Evolutionary conservation across 352 stramenopile genomes (phyloP).

Genomic region (Blastocystis sp.): DNA sequence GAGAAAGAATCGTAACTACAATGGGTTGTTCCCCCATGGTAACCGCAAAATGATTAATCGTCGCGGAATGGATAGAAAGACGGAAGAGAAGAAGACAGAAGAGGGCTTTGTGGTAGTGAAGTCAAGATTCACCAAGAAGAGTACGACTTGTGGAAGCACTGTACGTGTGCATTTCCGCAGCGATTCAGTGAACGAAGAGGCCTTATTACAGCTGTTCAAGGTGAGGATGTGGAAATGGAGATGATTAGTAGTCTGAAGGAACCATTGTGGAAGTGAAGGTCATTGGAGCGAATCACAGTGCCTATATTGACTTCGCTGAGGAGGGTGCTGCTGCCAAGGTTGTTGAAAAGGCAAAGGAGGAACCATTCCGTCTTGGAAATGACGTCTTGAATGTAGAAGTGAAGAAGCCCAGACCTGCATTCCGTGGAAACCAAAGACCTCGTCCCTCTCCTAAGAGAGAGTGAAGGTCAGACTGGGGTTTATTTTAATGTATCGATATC

Average conservation of each 20-base stretch:
- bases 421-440: conserved; percentile 1
- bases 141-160: not conserved
- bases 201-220: conserved; percentile 39
- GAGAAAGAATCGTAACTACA: not conserved
- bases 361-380: conserved; percentile 15
- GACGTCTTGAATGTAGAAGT: not conserved
- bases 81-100: not conserved
- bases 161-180: conserved; percentile 13
- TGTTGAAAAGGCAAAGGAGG: not conserved
- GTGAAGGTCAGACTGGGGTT: conserved; percentile 6
- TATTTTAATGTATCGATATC: conserved; percentile 36
- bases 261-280: conserved; percentile 29
- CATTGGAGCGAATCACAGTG: not conserved
- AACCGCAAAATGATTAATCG: no score
- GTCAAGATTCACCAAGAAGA: conserved; percentile 38
- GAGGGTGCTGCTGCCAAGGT: not conserved
- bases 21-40: not conserved
- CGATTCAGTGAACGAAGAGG: conserved; percentile 11
- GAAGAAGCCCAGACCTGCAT: not conserved
- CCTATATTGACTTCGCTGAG: conserved; percentile 27
- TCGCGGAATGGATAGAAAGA: not conserved
- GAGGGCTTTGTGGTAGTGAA: conserved; percentile 52
- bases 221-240: not conserved
- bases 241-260: conserved; percentile 12
- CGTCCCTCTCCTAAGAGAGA: conserved; percentile 1